phyloP scores from a whole-genome alignment of 2,329 filamentous ascomycete species.

The Aspergillus phoenicis region DNA sequence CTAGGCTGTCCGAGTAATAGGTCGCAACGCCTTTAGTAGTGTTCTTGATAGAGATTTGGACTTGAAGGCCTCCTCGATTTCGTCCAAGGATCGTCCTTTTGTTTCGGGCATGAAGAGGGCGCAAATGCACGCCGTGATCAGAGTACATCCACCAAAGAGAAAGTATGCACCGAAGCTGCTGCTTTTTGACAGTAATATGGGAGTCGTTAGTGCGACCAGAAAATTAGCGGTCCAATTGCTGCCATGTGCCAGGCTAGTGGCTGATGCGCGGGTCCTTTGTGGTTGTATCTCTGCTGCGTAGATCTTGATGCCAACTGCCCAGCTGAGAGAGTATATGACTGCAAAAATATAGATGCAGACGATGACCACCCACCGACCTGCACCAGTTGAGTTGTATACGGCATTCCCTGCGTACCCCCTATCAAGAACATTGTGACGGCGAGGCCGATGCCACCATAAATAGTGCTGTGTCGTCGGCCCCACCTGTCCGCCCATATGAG shows the following conservation, averaged over 20 bases:
- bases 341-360: slow-evolving; percentile 33
- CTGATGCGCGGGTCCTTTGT: slow-evolving; percentile 56
- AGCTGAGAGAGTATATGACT: slow-evolving; percentile 44
- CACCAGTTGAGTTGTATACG: slow-evolving; percentile 31
- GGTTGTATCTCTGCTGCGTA: slow-evolving; percentile 64
- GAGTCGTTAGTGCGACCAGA: slow-evolving; percentile 49
- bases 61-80: slow-evolving; percentile 53
- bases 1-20: not conserved
- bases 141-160: slow-evolving; percentile 47
- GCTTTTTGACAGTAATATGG: slow-evolving; percentile 46
- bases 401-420: slow-evolving; percentile 34
- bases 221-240: slow-evolving; percentile 54
- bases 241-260: slow-evolving; percentile 56
- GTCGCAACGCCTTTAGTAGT: slow-evolving; percentile 10
- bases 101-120: slow-evolving; percentile 56
- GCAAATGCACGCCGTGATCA: slow-evolving; percentile 44
- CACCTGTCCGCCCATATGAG: slow-evolving; percentile 60
- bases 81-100: slow-evolving; percentile 51
- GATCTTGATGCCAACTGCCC: slow-evolving; percentile 60
- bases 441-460: slow-evolving; percentile 57
- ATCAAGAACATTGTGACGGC: slow-evolving; percentile 43
- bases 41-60: slow-evolving; percentile 14
- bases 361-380: slow-evolving; percentile 35
- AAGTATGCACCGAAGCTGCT: slow-evolving; percentile 51
- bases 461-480: slow-evolving; percentile 58